Conservation (phyloP, 108 stramenopile species). For the Cylindrotheca fusiformis region DNA sequence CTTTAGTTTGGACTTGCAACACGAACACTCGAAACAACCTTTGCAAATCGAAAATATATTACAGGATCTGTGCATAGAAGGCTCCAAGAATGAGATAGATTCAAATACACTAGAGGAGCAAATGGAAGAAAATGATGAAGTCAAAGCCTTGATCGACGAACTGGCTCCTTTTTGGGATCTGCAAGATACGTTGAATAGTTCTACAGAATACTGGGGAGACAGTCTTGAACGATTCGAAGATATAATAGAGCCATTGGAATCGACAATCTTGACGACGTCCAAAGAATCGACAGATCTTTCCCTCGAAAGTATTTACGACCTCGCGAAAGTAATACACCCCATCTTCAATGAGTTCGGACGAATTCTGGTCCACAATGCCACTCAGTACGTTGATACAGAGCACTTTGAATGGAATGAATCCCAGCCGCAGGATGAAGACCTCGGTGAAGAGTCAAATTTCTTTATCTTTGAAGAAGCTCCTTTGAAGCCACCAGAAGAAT, state of each 20-base stretch:
- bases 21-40: not conserved
- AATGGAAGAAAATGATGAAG: not conserved
- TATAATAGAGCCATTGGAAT: not conserved
- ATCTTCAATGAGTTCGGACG: not conserved
- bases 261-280: not conserved
- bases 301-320: not conserved
- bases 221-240: not conserved
- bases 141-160: not conserved
- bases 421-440: too few species aligned
- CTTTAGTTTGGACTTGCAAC: not conserved
- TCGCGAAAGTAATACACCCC: not conserved
- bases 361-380: not conserved
- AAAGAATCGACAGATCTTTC: not conserved
- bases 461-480: not conserved
- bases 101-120: not conserved
- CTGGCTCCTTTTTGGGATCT: not conserved
- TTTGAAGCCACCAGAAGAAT: not conserved
- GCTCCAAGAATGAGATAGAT: not conserved
- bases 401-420: too few species aligned
- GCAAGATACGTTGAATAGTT: not conserved
- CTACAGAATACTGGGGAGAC: not conserved
- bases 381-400: too few species aligned
- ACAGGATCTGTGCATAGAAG: not conserved
- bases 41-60: not conserved
- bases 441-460: too few species aligned